Evolutionary conservation across 2,329 filamentous ascomycete species (phyloP).

Genomic region (Arthrocladium fulminans): DNA sequence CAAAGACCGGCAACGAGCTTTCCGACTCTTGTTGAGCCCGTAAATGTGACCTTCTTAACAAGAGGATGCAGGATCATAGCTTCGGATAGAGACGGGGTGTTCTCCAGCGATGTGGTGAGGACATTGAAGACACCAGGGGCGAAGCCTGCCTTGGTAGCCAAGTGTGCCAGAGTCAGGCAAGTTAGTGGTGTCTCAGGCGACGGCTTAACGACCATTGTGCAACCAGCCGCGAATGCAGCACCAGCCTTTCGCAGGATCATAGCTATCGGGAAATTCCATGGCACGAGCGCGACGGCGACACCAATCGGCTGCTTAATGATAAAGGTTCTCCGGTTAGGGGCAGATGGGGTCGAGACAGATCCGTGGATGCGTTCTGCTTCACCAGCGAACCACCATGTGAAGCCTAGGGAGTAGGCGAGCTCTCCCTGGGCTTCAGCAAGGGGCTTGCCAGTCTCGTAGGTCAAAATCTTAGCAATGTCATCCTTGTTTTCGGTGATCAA

Average conservation of each 20-base stretch:
- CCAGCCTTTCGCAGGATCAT: conserved; percentile 60
- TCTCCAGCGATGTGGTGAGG: conserved; percentile 43
- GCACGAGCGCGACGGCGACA: conserved; percentile 58
- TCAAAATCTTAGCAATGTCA: conserved; percentile 55
- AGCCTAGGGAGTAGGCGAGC: conserved; percentile 47
- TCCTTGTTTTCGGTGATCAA: conserved; percentile 54
- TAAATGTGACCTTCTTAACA: conserved; percentile 54
- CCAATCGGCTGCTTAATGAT: conserved; percentile 68
- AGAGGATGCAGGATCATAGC: conserved; percentile 49
- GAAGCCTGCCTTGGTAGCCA: conserved; percentile 49
- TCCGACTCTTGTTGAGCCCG: conserved; percentile 52
- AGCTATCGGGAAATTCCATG: conserved; percentile 64
- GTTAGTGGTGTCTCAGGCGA: conserved; percentile 58
- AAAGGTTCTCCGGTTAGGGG: conserved; percentile 56
- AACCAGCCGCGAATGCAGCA: conserved; percentile 61
- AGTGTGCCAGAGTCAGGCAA: conserved; percentile 43
- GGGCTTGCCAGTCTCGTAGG: conserved; percentile 54
- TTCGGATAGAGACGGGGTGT: conserved; percentile 32
- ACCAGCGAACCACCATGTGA: conserved; percentile 52
- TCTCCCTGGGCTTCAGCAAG: conserved; percentile 47
- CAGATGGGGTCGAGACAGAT: conserved; percentile 46
- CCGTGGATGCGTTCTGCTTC: conserved; percentile 57
- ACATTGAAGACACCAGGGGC: conserved; percentile 54
- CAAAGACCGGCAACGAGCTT: conserved; percentile 55
- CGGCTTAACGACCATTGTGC: conserved; percentile 65